A percentile compares a stretch with the other conserved stretches of the same genome.
phyloP scores from a whole-genome alignment of 1,284 basidiomycete species.

The Stereum hirsutum region DNA sequence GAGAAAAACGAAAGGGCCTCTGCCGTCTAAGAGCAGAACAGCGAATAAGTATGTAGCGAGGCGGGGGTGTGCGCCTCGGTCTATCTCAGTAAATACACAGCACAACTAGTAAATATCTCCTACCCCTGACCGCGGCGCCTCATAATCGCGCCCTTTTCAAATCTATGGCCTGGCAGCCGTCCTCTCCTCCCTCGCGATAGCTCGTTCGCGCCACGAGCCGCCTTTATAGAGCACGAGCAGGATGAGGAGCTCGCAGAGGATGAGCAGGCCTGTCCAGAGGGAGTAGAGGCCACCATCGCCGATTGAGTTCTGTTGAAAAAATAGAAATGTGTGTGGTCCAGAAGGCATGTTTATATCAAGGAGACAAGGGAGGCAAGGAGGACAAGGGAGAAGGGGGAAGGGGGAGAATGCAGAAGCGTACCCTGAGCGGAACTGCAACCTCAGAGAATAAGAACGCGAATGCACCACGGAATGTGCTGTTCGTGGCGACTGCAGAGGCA shows the following conservation, averaged over 20 bases:
- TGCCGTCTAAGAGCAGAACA: too few relatives aligned
- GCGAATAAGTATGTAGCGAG: too few relatives aligned
- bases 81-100: too few relatives aligned
- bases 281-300: slow-evolving; percentile 73
- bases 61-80: too few relatives aligned
- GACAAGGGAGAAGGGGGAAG: too few relatives aligned
- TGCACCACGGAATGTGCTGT: slow-evolving; percentile 63
- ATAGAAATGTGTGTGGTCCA: background rate
- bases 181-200: slow-evolving; percentile 17
- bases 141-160: too few relatives aligned
- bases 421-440: slow-evolving; percentile 59
- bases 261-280: slow-evolving; percentile 55
- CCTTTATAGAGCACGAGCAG: slow-evolving; percentile 41
- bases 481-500: slow-evolving; percentile 59
- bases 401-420: slow-evolving; percentile 14
- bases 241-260: slow-evolving; percentile 42
- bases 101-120: too few relatives aligned
- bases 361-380: background rate
- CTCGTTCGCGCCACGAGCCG: slow-evolving; percentile 28
- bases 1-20: too few relatives aligned
- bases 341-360: background rate
- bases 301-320: slow-evolving; percentile 29
- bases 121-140: too few relatives aligned
- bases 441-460: slow-evolving; percentile 67
- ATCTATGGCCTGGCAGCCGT: too few relatives aligned